Percentiles rank a stretch among this genome's conserved stretches.
Conservation (phyloP, 495 filamentous ascomycete genomes). For the Neurospora sp. region DNA sequence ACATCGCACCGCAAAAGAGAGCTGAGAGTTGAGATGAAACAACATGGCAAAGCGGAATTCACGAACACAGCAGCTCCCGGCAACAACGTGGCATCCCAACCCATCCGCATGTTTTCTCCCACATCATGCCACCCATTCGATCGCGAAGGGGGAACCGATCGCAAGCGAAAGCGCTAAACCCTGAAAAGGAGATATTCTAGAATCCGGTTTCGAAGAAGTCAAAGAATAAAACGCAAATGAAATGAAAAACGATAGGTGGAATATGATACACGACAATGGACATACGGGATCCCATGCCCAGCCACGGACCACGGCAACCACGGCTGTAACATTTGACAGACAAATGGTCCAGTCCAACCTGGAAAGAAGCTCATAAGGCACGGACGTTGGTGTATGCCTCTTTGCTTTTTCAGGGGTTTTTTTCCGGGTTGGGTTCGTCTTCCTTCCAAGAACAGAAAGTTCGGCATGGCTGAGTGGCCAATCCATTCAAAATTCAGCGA, state of each 20-base stretch:
- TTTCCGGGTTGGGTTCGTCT: background rate
- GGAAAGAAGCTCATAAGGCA: background rate
- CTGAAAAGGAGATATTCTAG: background rate
- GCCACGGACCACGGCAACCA: background rate
- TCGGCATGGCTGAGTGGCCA: background rate
- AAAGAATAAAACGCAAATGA: background rate
- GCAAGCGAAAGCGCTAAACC: background rate
- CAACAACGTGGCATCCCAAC: background rate
- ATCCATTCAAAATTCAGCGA: background rate
- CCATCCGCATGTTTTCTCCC: background rate
- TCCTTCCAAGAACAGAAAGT: background rate
- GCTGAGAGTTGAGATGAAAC: background rate
- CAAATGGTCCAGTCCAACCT: background rate
- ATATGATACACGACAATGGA: background rate
- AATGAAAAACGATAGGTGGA: background rate
- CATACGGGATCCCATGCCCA: background rate
- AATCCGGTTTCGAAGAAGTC: background rate
- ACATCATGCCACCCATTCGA: background rate
- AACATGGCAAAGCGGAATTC: background rate
- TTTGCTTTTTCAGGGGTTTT: background rate
- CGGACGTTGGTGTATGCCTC: background rate
- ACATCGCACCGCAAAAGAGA: background rate
- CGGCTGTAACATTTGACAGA: background rate
- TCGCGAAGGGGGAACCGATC: background rate
- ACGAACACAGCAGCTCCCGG: background rate